A percentile compares a stretch with the other conserved stretches of the same genome.
phyloP scores from a whole-genome alignment of 306 rosid genomes.

The Senna siamea region DNA sequence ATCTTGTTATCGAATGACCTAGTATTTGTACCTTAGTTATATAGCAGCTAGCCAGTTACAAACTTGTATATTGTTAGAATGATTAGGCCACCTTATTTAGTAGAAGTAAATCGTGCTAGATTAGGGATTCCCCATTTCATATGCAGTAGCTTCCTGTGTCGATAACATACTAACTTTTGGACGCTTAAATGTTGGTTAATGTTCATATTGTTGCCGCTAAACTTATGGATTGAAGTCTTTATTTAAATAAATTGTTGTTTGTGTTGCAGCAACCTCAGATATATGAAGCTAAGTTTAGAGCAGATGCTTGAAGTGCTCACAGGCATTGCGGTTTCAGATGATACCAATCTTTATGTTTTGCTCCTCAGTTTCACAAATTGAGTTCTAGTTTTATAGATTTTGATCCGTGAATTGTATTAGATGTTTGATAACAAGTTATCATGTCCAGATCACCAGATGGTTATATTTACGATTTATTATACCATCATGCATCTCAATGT shows the following conservation, averaged over 20 bases:
- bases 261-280: slow-evolving; percentile 79
- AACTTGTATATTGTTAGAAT: not conserved
- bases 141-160: not conserved
- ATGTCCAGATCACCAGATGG: slow-evolving; percentile 6
- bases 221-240: not conserved
- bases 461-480: slow-evolving; percentile 11
- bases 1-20: not conserved
- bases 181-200: not conserved
- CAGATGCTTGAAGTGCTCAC: slow-evolving; percentile 52
- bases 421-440: slow-evolving; percentile 40
- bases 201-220: not conserved
- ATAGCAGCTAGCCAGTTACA: not conserved
- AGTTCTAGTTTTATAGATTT: slow-evolving; percentile 39
- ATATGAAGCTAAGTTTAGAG: slow-evolving; percentile 79
- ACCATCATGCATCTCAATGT: slow-evolving; percentile 23
- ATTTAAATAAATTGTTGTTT: slow-evolving; percentile 2
- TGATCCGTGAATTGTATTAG: slow-evolving; percentile 42
- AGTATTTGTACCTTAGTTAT: not conserved
- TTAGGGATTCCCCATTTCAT: not conserved
- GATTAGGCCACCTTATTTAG: not conserved
- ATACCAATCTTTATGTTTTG: slow-evolving; percentile 32
- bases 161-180: not conserved
- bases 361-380: slow-evolving; percentile 28
- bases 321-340: not conserved
- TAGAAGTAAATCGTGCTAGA: not conserved